These are phyloP conservation scores for Erodium texanum DNA, from an alignment of 441 rosid genomes.

Conservation along the genomic window DNA sequence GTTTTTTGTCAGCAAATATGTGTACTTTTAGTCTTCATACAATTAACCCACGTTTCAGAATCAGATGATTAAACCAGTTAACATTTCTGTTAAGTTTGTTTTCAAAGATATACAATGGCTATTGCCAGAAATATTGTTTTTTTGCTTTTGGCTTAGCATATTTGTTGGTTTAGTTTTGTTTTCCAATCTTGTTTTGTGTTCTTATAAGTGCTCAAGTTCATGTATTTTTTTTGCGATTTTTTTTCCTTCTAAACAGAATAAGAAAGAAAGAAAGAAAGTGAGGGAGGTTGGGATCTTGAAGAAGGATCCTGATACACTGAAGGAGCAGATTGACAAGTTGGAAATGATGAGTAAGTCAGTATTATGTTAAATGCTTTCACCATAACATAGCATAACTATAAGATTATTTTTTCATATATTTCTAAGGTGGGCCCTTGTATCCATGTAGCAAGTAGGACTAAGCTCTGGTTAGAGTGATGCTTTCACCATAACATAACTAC, in stretches of 20 bases:
- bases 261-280: conserved; percentile 94
- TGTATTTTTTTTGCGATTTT: background rate
- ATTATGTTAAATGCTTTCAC: conserved; percentile 3
- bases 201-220: background rate
- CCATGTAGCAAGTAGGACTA: background rate
- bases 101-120: background rate
- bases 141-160: background rate
- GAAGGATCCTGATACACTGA: conserved; percentile 84
- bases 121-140: background rate
- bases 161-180: background rate
- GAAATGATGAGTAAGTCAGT: conserved; percentile 74
- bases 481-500: background rate
- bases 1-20: background rate
- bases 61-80: background rate
- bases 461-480: background rate
- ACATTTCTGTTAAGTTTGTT: background rate
- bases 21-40: background rate
- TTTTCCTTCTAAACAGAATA: conserved; percentile 60
- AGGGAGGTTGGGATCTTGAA: conserved; percentile 95
- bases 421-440: background rate
- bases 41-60: background rate
- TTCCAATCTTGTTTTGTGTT: background rate
- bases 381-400: background rate
- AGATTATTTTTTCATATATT: background rate
- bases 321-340: conserved; percentile 81